phyloP scores from a whole-genome alignment of 805 yeast genomes.

The Cyberlindnera lachancei region DNA sequence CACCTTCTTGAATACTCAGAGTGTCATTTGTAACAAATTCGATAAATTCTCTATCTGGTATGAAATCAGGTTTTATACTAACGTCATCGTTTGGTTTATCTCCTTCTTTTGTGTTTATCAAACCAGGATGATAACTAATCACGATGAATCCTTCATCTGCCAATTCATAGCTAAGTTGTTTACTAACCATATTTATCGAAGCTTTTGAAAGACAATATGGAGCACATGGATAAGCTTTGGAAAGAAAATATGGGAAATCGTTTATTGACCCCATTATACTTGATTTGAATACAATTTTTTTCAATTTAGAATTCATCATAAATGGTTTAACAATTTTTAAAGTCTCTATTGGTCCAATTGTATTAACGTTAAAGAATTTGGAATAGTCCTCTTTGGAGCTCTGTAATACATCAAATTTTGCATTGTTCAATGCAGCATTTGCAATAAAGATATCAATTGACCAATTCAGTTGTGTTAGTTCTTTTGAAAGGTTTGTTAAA shows the following conservation, averaged over 20 bases:
- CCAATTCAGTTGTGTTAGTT: constrained; percentile 13
- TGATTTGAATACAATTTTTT: constrained; percentile 26
- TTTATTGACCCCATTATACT: constrained; percentile 24
- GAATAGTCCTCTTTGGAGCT: constrained; percentile 16
- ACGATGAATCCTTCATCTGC: constrained; percentile 22
- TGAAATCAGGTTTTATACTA: constrained; percentile 7
- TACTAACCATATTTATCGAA: constrained; percentile 25
- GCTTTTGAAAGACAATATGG: constrained; percentile 32
- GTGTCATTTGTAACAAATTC: constrained; percentile 7
- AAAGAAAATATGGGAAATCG: constrained; percentile 10
- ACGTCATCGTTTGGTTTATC: constrained; percentile 13
- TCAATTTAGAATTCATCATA: constrained; percentile 18
- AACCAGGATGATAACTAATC: constrained; percentile 24
- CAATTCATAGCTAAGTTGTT: constrained; percentile 22
- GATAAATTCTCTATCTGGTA: constrained; percentile 9
- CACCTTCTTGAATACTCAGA: constrained; percentile 11
- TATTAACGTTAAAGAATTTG: constrained; percentile 20
- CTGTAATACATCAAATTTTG: constrained; percentile 13
- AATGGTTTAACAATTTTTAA: constrained; percentile 25
- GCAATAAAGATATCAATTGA: constrained; percentile 29
- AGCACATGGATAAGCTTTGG: constrained; percentile 16
- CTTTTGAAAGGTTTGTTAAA: constrained; percentile 10
- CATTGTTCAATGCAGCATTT: constrained; percentile 26
- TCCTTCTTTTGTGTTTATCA: constrained; percentile 13
- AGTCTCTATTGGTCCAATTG: constrained; percentile 27